phyloP scores from a whole-genome alignment of 176 grass and related monocot genomes.

The Ensete glaucum region DNA sequence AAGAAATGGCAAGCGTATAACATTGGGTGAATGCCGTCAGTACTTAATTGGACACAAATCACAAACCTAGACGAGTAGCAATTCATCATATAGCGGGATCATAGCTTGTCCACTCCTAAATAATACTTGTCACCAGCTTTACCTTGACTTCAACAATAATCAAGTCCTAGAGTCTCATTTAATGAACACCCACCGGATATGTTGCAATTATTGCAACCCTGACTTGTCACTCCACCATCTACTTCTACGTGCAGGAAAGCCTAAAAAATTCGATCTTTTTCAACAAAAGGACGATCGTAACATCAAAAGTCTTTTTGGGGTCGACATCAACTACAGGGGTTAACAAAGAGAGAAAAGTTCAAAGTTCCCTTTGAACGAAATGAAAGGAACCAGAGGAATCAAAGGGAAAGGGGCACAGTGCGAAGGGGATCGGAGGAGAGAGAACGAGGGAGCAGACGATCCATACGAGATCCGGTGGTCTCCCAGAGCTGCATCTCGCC shows the following conservation, averaged over 20 bases:
- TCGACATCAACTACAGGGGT: too few relatives aligned
- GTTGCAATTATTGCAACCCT: background rate
- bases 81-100: background rate
- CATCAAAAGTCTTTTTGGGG: background rate
- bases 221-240: background rate
- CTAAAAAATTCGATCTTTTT: constrained; percentile 1
- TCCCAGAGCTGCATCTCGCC: constrained; percentile 78
- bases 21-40: too few relatives aligned
- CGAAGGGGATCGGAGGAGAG: background rate
- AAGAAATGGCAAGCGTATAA: too few relatives aligned
- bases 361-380: too few relatives aligned
- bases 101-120: background rate
- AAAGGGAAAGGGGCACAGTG: too few relatives aligned
- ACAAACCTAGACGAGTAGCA: background rate
- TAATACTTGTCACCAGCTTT: background rate
- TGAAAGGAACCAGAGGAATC: too few relatives aligned
- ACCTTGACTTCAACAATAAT: background rate
- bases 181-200: too few relatives aligned
- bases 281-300: background rate
- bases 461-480: constrained; percentile 47
- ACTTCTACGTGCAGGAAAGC: background rate
- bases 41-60: background rate
- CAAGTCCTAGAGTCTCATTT: too few relatives aligned
- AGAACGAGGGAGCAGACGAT: background rate
- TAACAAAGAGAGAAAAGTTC: too few relatives aligned